Percentiles rank a stretch among this genome's conserved stretches.
Evolutionary conservation across 2,329 filamentous ascomycete species (phyloP).

Genomic region (Setomelanomma holmii): DNA sequence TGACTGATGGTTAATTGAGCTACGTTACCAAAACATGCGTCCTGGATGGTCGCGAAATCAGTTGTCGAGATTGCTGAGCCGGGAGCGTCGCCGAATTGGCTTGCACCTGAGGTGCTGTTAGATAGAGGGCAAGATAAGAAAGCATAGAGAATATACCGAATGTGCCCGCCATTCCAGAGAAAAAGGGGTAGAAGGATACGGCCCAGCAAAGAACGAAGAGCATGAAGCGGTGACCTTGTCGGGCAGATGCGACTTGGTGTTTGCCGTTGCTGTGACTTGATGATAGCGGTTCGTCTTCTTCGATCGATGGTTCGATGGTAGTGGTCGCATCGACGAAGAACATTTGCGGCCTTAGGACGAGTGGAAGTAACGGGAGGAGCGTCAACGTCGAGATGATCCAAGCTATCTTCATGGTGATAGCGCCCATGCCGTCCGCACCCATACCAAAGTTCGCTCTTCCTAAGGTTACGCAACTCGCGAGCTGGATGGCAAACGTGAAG

Average conservation of each 20-base stretch:
- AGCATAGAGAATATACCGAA: conserved; percentile 14
- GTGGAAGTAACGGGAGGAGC: conserved; percentile 23
- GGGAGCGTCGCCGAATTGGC: conserved; percentile 8
- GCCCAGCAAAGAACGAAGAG: conserved; percentile 23
- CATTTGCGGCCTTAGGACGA: conserved; percentile 7
- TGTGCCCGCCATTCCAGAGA: conserved; percentile 20
- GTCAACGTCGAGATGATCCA: conserved; percentile 27
- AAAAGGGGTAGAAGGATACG: conserved; percentile 25
- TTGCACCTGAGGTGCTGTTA: conserved; percentile 6
- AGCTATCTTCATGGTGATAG: conserved; percentile 27
- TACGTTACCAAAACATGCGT: background rate
- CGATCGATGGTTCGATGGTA: background rate
- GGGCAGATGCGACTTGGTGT: too few relatives aligned
- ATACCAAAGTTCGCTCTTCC: conserved; percentile 25
- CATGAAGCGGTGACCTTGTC: conserved; percentile 11
- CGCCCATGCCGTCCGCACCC: conserved; percentile 26
- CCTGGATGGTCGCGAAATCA: conserved; percentile 1
- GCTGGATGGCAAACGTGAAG: conserved; percentile 29
- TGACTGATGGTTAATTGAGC: background rate
- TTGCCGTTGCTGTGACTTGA: too few relatives aligned
- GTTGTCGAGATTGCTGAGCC: conserved; percentile 9
- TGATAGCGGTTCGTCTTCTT: background rate
- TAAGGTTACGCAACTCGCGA: conserved; percentile 28
- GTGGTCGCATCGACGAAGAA: background rate
- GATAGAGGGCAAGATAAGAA: background rate